phyloP scores from a whole-genome alignment of 2,329 filamentous ascomycete species.

The Xylaria sp. region DNA sequence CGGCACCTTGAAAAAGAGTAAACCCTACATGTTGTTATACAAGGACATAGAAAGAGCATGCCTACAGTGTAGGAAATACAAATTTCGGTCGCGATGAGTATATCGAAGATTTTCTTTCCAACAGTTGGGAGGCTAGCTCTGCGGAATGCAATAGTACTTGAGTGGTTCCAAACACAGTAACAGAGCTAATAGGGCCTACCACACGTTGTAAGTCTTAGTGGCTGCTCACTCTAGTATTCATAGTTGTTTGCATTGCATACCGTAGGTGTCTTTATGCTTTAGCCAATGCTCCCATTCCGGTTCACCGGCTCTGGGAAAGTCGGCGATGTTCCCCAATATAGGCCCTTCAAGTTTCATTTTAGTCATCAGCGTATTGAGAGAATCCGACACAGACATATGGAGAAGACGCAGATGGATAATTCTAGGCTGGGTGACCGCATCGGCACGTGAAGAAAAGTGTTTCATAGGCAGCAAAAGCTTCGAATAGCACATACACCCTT shows the following conservation, averaged over 20 bases:
- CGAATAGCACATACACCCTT: too few species aligned
- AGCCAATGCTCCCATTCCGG: slow-evolving; percentile 4
- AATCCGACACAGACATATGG: too few species aligned
- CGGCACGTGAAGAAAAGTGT: too few species aligned
- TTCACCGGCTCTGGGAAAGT: neutral
- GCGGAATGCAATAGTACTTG: slow-evolving; percentile 49
- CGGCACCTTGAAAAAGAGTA: slow-evolving; percentile 23
- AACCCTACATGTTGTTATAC: neutral
- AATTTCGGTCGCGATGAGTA: slow-evolving; percentile 43
- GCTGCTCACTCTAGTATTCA: neutral
- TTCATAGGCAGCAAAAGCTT: too few species aligned
- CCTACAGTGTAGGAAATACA: slow-evolving; percentile 36
- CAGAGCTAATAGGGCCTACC: slow-evolving; percentile 44
- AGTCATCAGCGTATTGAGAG: too few species aligned
- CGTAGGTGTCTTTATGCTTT: slow-evolving; percentile 8
- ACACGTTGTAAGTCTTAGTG: neutral
- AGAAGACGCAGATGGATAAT: too few species aligned
- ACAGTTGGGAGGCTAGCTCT: slow-evolving; percentile 44
- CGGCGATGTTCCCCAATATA: neutral
- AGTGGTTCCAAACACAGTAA: slow-evolving; percentile 48
- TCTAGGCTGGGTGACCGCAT: too few species aligned
- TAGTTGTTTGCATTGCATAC: neutral
- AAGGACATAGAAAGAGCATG: neutral
- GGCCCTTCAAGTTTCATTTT: neutral
- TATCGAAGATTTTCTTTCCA: slow-evolving; percentile 44